Conservation (phyloP, 139 green algal species). For the Eudorina sp. region DNA sequence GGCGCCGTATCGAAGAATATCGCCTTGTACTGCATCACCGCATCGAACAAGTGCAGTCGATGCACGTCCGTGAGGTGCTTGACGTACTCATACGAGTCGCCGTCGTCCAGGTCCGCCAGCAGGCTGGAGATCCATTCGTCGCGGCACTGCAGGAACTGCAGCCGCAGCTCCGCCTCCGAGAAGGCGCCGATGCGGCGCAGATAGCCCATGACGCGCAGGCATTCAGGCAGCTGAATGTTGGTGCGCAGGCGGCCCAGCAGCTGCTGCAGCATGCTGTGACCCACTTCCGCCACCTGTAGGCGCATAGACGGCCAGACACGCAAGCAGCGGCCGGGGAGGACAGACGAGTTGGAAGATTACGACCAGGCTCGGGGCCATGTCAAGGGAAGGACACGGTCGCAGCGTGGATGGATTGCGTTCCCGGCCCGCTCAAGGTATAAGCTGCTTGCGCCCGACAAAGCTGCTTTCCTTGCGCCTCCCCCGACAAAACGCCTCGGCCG, state of each 20-base stretch:
- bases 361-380: too few species aligned
- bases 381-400: too few species aligned
- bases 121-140: slow-evolving; percentile 80
- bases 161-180: slow-evolving; percentile 84
- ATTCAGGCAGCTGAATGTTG: slow-evolving; percentile 91
- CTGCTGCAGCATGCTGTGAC: slow-evolving; percentile 85
- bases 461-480: too few species aligned
- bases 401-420: too few species aligned
- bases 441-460: too few species aligned
- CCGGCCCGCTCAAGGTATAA: too few species aligned
- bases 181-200: slow-evolving; percentile 91
- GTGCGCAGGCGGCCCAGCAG: slow-evolving; percentile 86
- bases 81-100: slow-evolving; percentile 84
- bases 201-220: slow-evolving; percentile 94
- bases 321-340: neutral
- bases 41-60: slow-evolving; percentile 97
- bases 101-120: slow-evolving; percentile 86
- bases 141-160: slow-evolving; percentile 86
- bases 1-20: slow-evolving; percentile 91
- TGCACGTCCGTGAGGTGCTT: slow-evolving; percentile 96
- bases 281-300: slow-evolving; percentile 63
- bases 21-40: slow-evolving; percentile 98
- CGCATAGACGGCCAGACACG: neutral
- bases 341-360: too few species aligned
- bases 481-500: too few species aligned